Evolutionary conservation across 768 basidiomycete species (phyloP).

Genomic region (Tricholoma matsutake): DNA sequence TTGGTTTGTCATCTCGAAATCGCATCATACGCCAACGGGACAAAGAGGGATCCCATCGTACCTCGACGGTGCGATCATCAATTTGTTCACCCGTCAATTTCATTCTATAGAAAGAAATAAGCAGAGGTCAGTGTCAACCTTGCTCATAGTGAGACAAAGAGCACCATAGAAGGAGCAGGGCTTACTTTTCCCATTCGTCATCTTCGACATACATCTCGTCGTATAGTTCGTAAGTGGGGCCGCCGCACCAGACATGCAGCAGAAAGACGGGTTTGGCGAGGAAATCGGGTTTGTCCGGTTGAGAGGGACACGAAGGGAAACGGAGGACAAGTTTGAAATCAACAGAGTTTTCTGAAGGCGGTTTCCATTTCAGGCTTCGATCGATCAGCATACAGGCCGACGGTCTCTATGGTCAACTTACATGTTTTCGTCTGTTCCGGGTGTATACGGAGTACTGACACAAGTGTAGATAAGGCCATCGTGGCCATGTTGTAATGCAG

Average conservation of each 20-base stretch:
- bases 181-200: conserved; percentile 91
- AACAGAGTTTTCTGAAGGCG: conserved; percentile 94
- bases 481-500: conserved; percentile 83
- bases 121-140: conserved; percentile 8
- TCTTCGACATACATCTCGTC: conserved; percentile 85
- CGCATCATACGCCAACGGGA: conserved; percentile 88
- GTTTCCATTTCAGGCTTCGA: conserved; percentile 95
- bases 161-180: conserved; percentile 14
- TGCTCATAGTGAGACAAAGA: conserved; percentile 11
- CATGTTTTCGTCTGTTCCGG: conserved; percentile 87
- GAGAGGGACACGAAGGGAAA: conserved; percentile 65
- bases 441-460: conserved; percentile 78
- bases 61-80: conserved; percentile 94
- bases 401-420: conserved; percentile 32
- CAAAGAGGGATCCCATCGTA: conserved; percentile 75
- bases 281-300: conserved; percentile 69
- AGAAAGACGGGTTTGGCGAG: conserved; percentile 83
- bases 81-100: conserved; percentile 82
- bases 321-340: conserved; percentile 96
- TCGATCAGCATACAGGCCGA: conserved; percentile 2
- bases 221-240: conserved; percentile 73
- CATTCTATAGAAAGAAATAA: conserved; percentile 48
- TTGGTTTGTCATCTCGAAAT: conserved; percentile 89
- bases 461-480: conserved; percentile 98
- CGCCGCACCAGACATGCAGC: conserved; percentile 81